Evolutionary conservation across 495 filamentous ascomycete genomes (phyloP).

Genomic region (Monascus purpureus): DNA sequence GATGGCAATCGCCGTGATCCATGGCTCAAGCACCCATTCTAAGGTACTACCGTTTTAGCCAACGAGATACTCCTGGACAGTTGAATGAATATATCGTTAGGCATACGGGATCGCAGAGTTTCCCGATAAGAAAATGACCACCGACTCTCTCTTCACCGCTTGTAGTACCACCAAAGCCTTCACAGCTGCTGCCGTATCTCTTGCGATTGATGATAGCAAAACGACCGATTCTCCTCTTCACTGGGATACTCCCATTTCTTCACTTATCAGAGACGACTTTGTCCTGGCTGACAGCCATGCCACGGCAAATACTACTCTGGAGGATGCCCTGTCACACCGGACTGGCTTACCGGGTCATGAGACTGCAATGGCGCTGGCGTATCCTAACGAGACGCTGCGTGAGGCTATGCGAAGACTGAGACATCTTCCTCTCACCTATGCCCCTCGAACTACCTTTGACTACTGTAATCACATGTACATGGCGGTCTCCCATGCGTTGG

Average conservation of each 20-base stretch:
- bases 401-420: constrained; percentile 22
- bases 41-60: constrained; percentile 1
- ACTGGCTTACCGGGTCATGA: constrained; percentile 35
- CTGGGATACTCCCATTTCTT: constrained; percentile 34
- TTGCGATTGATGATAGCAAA: constrained; percentile 24
- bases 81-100: constrained; percentile 12
- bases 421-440: constrained; percentile 25
- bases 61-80: background rate
- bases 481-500: constrained; percentile 24
- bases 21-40: constrained; percentile 18
- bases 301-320: constrained; percentile 31
- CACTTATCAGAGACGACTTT: constrained; percentile 36
- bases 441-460: constrained; percentile 26
- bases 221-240: constrained; percentile 13
- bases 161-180: constrained; percentile 42
- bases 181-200: constrained; percentile 30
- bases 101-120: constrained; percentile 32
- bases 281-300: constrained; percentile 25
- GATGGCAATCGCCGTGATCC: constrained; percentile 31
- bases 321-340: constrained; percentile 38
- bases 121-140: constrained; percentile 23
- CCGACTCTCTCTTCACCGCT: constrained; percentile 22
- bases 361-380: constrained; percentile 5
- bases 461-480: constrained; percentile 43
- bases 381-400: constrained; percentile 4